These are phyloP conservation scores for Oxyria digyna DNA, from an alignment of 148 eudicot species.

Conservation along the genomic window DNA sequence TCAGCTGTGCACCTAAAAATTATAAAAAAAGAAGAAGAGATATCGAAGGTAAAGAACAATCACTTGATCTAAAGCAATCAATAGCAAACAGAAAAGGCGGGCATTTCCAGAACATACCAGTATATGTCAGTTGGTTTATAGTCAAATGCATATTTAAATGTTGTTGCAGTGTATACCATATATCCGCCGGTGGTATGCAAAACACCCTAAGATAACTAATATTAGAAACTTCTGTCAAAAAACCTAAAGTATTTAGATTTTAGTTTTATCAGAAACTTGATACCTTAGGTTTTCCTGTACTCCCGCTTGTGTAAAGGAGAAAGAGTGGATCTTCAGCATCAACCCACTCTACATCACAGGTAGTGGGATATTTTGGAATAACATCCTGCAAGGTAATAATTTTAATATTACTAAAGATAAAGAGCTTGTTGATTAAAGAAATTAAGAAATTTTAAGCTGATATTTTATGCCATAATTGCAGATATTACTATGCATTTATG, in stretches of 20 bases:
- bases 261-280: constrained; percentile 5
- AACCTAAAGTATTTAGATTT: constrained; percentile 1
- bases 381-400: constrained; percentile 50
- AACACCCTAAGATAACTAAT: constrained; percentile 53
- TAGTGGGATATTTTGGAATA: constrained; percentile 58
- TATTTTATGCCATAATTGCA: neutral
- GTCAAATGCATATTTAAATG: constrained; percentile 97
- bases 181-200: constrained; percentile 98
- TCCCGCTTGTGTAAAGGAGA: constrained; percentile 94
- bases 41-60: neutral
- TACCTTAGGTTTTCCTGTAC: constrained; percentile 99
- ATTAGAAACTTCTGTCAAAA: constrained; percentile 7
- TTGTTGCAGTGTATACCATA: constrained; percentile 95
- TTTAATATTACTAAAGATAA: neutral
- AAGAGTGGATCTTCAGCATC: constrained; percentile 95
- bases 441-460: neutral
- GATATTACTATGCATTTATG: neutral
- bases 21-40: neutral
- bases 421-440: neutral
- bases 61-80: neutral
- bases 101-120: constrained; percentile 38
- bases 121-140: constrained; percentile 83
- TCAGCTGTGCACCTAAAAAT: constrained; percentile 90
- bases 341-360: constrained; percentile 90
- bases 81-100: neutral